Evolutionary conservation across 192 early-diverging fungal species (phyloP), one percentile per base, ranked within the genome.

Genomic region (Coemansia sp.): DNA sequence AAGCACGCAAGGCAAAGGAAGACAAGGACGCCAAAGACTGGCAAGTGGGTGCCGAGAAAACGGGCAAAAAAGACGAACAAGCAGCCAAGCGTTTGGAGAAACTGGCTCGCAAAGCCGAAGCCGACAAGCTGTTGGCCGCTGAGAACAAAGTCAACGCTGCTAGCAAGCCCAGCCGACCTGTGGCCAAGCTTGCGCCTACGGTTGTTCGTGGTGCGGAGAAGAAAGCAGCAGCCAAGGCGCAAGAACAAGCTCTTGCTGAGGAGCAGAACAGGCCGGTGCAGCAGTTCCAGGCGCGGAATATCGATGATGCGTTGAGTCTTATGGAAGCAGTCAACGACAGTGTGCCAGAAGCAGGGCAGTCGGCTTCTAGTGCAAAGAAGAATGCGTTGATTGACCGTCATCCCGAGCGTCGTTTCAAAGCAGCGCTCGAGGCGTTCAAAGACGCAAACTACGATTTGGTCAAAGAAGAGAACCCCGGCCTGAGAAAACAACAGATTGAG

Each of bases 281-380:
- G 21, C 82, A 86, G 56, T 94, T 84, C 73, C 80, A 88, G 2
- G 93, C 95, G 3, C 82, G 82, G 23, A 91, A 90, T 55, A 85
- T 97, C 67, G 93, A 97, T 69, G 91, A 88, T 62, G 93, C 93
- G 12, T 73, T 97, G 5, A 86, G 91, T 59, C 84, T 94, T 3
- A 66, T 97, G 61, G 76, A 83, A 21, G 46, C 83, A 3, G 54
- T 85, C 24, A 46, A n/a, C 42, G 51, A 23, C 21, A 20, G 24
- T 7, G 20, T 28, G 7, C 40, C 68, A 15, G 64, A 72, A 17
- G 46, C 28, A 21, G 67, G 52, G 24, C 24, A 44, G 26, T 40
- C n/a, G 21, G 62, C 60, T 21, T 21, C 21, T 23, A 67, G 75
- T 18, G 63, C 70, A 46, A 12, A 11, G 15, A 74, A 63, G 40